phyloP scores from a whole-genome alignment of 1,284 basidiomycete genomes.

The Mycena citricolor region DNA sequence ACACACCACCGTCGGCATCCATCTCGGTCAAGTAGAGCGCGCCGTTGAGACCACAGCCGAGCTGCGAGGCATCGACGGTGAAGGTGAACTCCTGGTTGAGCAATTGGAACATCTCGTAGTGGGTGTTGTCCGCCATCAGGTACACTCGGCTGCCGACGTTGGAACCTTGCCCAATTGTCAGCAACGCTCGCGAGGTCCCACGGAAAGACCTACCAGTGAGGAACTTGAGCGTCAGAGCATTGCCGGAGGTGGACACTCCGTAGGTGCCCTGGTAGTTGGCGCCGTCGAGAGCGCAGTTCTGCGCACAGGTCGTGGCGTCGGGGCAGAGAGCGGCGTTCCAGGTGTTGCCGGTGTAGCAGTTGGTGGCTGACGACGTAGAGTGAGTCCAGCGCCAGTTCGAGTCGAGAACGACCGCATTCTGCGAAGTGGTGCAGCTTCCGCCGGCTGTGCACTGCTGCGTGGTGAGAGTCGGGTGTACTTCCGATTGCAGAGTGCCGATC shows the following conservation, averaged over 20 bases:
- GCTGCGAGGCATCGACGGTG: constrained; percentile 54
- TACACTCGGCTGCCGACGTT: constrained; percentile 61
- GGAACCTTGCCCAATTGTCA: constrained; percentile 18
- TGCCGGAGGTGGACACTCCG: constrained; percentile 17
- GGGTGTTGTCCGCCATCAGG: constrained; percentile 42
- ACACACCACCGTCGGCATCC: constrained; percentile 54
- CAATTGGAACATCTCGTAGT: constrained; percentile 48
- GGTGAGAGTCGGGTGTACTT: constrained; percentile 42
- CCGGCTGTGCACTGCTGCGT: constrained; percentile 40
- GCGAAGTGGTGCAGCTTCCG: constrained; percentile 39
- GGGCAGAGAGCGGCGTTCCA: constrained; percentile 52
- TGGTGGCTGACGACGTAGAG: constrained; percentile 41
- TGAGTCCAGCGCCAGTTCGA: constrained; percentile 57
- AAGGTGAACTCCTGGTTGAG: constrained; percentile 42
- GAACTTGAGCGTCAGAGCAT: constrained; percentile 21
- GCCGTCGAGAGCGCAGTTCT: constrained; percentile 59
- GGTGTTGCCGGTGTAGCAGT: constrained; percentile 57
- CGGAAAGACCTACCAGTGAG: constrained; percentile 29
- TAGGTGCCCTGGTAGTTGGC: constrained; percentile 44
- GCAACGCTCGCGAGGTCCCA: not conserved
- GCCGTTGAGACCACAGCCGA: constrained; percentile 57
- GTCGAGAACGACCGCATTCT: constrained; percentile 44
- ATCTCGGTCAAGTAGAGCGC: constrained; percentile 44
- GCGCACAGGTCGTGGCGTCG: constrained; percentile 44
- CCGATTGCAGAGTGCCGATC: constrained; percentile 39